phyloP scores from a whole-genome alignment of 2,329 filamentous ascomycete genomes.

The Onygena corvina region DNA sequence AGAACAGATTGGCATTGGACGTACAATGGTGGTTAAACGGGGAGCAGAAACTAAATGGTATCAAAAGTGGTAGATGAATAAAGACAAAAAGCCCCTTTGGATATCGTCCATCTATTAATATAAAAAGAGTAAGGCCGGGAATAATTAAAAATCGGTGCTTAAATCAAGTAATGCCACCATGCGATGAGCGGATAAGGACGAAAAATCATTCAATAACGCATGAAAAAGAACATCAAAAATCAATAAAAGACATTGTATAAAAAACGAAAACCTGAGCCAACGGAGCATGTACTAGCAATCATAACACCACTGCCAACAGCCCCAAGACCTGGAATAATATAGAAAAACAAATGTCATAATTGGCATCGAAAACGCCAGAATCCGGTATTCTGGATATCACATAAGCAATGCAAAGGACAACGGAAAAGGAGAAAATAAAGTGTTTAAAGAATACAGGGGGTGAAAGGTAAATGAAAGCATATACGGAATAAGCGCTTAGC shows the following conservation, averaged over 20 bases:
- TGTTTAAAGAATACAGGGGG: constrained; percentile 4
- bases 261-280: neutral
- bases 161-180: constrained; percentile 5
- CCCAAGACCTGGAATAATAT: constrained; percentile 3
- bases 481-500: neutral
- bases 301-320: constrained; percentile 5
- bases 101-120: constrained; percentile 4
- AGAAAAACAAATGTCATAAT: constrained; percentile 5
- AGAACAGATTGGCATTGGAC: neutral
- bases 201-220: constrained; percentile 6
- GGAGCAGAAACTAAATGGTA: constrained; percentile 2
- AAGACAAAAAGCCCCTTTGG: neutral
- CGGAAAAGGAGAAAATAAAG: constrained; percentile 1
- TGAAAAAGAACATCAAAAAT: constrained; percentile 1
- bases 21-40: neutral
- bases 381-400: neutral
- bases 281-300: constrained; percentile 5
- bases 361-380: constrained; percentile 6
- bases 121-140: neutral
- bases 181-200: neutral
- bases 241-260: neutral
- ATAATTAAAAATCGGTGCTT: neutral
- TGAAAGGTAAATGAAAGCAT: constrained; percentile 3
- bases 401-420: constrained; percentile 1
- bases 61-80: constrained; percentile 1